Conservation (phyloP, 2,329 filamentous ascomycete genomes). For the Aureobasidium sp. region DNA sequence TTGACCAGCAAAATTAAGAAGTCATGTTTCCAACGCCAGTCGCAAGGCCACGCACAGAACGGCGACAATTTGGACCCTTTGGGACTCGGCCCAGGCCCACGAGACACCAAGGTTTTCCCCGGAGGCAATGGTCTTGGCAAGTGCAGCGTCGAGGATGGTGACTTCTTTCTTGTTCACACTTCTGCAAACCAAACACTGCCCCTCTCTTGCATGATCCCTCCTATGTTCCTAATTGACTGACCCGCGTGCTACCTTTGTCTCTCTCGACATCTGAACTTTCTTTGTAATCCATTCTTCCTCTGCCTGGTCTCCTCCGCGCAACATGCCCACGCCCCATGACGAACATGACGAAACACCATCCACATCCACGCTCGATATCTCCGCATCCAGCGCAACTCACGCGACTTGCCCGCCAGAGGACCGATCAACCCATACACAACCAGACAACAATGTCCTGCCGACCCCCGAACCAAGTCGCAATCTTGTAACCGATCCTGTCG, state of each 20-base stretch:
- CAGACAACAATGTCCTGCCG: conserved; percentile 17
- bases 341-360: conserved; percentile 11
- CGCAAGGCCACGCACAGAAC: background rate
- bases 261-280: background rate
- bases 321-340: conserved; percentile 12
- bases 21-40: background rate
- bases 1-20: background rate
- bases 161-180: background rate
- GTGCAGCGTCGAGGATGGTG: background rate
- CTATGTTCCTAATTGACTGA: conserved; percentile 6
- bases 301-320: background rate
- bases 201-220: background rate
- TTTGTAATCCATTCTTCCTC: background rate
- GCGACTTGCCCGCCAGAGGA: conserved; percentile 38
- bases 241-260: background rate
- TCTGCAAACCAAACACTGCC: background rate
- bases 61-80: background rate
- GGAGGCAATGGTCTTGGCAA: background rate
- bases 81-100: background rate
- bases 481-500: conserved; percentile 13
- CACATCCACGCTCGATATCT: conserved; percentile 5
- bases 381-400: conserved; percentile 13
- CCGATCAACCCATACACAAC: conserved; percentile 21
- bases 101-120: background rate
- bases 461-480: background rate